Base-by-base conservation (phyloP, 768 basidiomycete genomes). In the Termitomyces sp. region DNA sequence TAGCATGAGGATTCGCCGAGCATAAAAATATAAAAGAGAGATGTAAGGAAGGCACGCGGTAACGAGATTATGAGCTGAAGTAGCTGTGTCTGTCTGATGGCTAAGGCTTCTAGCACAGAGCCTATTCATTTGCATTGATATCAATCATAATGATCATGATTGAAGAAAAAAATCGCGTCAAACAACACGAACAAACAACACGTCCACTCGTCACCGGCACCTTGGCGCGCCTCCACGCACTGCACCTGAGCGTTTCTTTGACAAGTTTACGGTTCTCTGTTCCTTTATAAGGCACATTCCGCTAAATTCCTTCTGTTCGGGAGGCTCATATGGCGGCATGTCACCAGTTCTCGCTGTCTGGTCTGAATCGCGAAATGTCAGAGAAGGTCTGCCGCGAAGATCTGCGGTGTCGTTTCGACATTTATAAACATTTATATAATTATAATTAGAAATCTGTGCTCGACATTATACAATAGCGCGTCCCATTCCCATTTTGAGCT, bases 401-500 rank as follows among this genome's bases (percentile, higher is more conserved):
- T 63, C 62, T 57, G 62, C 62, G 64, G 56, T 60, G 58, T 57
- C 55, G 58, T 46, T 27, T 10, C 42, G 14, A 48, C 12, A 32
- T 58, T 40, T 50, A 44, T 45, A 57, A 34, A 53, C 32, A 50
- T 42, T 53, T 49, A 33, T 53, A 58, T 39, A 48, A 37, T 60
- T 58, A 60, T 60, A 61, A 57, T 56, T 64, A 52, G 53, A 64
- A 56, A 39, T 55, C n/a, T n/a, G n/a, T 37, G 20, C 36, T 46
- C 43, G 44, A 37, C 55, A 49, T n/a, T n/a, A n/a, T n/a, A n/a
- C n/a, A n/a, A n/a, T 33, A 49, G 37, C 47, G 42, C 45, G 10
- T 39, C 18, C 34, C 18, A 32, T 47, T 43, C 50, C 56, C 47
- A n/a, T 57, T 50, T 43, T 30, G 50, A 42, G 20, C 37, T 26